Evolutionary conservation across 2,329 filamentous ascomycete species (phyloP).

Genomic region (Trichoderma semiorbis): DNA sequence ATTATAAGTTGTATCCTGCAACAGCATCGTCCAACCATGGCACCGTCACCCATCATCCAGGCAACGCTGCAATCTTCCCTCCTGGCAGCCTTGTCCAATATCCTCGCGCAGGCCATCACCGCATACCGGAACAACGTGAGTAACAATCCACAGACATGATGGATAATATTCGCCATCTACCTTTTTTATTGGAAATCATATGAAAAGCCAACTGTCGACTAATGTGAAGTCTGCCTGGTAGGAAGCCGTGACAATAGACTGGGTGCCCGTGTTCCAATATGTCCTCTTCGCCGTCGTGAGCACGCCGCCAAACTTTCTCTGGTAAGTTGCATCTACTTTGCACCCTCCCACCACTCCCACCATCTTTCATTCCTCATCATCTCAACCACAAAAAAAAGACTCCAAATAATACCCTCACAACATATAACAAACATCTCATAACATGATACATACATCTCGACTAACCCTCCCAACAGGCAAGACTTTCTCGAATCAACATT

Average conservation of each 20-base stretch:
- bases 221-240: slow-evolving; percentile 28
- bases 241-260: slow-evolving; percentile 61
- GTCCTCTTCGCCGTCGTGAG: slow-evolving; percentile 68
- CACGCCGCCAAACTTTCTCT: slow-evolving; percentile 80
- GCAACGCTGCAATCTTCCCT: slow-evolving; percentile 64
- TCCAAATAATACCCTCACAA: background rate
- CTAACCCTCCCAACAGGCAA: slow-evolving; percentile 52
- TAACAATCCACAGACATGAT: background rate
- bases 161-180: background rate
- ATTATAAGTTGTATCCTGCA: background rate
- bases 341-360: background rate
- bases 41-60: slow-evolving; percentile 49
- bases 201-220: background rate
- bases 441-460: background rate
- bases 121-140: slow-evolving; percentile 58
- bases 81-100: slow-evolving; percentile 65
- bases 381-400: background rate
- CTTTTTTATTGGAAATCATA: background rate
- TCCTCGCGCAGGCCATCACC: slow-evolving; percentile 68
- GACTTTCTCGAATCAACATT: slow-evolving; percentile 70
- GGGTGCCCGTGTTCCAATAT: slow-evolving; percentile 71
- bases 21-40: slow-evolving; percentile 22
- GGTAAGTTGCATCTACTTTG: slow-evolving; percentile 47
- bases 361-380: background rate
- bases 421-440: background rate